These are phyloP conservation scores for Solanum aculeatissimum DNA, from an alignment of 305 asterid genomes.

Conservation along the genomic window DNA sequence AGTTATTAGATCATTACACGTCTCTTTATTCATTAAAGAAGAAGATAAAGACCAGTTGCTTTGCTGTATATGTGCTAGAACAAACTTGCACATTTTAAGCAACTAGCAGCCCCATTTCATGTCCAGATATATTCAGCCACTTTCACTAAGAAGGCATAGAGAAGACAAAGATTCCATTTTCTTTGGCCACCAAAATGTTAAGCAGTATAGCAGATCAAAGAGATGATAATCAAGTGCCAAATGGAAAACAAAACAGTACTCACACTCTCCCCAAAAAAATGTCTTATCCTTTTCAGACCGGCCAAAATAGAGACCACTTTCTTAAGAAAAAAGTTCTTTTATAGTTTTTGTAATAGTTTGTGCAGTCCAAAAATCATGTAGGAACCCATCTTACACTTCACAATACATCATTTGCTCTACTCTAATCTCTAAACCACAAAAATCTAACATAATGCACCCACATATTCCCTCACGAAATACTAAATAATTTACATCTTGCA, in stretches of 20 bases:
- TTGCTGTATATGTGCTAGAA: background rate
- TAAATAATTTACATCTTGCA: background rate
- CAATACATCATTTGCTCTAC: background rate
- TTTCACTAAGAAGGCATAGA: background rate
- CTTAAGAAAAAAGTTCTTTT: background rate
- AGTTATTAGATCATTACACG: background rate
- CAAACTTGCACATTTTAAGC: background rate
- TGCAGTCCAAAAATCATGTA: background rate
- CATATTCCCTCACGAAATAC: background rate
- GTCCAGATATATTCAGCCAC: background rate
- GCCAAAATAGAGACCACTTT: background rate
- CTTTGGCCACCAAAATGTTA: background rate
- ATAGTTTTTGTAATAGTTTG: background rate
- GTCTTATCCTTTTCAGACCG: background rate
- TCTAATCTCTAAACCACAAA: background rate
- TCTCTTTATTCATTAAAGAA: background rate
- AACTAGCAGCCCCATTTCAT: background rate
- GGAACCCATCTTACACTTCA: background rate
- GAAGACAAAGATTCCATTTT: background rate
- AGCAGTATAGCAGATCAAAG: background rate
- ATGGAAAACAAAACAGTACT: background rate
- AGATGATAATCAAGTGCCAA: background rate
- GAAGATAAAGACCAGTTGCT: background rate
- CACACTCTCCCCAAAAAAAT: background rate
- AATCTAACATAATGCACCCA: background rate